Conservation (phyloP, 768 basidiomycete genomes). For the Phylloporus sp. region DNA sequence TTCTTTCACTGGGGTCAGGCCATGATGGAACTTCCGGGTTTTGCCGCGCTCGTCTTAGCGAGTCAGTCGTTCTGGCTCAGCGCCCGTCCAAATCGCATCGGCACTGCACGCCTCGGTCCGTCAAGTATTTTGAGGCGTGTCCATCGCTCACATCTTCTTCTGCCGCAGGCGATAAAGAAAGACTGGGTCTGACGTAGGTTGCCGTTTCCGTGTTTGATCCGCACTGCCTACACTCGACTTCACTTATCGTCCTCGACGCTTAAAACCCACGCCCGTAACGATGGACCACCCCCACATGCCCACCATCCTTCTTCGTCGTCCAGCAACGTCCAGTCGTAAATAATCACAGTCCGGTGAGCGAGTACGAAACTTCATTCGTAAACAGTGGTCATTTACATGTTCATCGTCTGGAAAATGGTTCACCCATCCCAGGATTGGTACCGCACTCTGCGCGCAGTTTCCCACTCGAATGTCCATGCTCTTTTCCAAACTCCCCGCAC, state of each 20-base stretch:
- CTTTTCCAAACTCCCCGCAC: neutral
- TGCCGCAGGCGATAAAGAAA: neutral
- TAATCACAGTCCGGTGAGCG: conserved; percentile 7
- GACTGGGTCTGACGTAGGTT: neutral
- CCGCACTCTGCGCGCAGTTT: neutral
- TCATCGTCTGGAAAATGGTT: neutral
- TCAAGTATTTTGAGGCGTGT: too few relatives aligned
- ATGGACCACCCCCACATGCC: neutral
- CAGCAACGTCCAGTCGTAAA: neutral
- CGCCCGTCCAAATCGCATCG: too few relatives aligned
- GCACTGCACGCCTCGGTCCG: too few relatives aligned
- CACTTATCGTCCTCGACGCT: neutral
- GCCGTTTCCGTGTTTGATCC: neutral
- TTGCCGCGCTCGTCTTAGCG: too few relatives aligned
- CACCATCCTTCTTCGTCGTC: neutral
- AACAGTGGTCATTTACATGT: neutral
- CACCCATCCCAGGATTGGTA: neutral
- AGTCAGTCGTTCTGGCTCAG: too few relatives aligned
- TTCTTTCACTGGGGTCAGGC: too few relatives aligned
- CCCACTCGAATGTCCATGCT: neutral
- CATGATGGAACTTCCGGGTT: too few relatives aligned
- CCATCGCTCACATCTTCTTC: neutral
- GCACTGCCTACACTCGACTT: neutral
- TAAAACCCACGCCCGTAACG: neutral
- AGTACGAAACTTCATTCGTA: neutral